phyloP scores from a whole-genome alignment of 208 protist genomes.

The Wallacemonas collosoma region DNA sequence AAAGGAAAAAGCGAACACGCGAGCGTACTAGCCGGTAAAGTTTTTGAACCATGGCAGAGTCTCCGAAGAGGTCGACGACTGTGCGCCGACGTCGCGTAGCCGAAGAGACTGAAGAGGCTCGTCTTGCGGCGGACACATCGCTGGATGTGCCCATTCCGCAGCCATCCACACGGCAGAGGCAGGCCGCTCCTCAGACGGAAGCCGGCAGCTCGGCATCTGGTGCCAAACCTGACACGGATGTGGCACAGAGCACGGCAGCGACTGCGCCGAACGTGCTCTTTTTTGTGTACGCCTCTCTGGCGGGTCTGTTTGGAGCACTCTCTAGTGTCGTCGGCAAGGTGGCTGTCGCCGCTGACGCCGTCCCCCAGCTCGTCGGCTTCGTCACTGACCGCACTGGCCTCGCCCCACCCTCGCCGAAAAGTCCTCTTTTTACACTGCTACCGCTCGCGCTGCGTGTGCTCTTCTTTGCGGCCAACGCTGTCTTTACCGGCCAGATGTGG shows the following conservation, averaged over 20 bases:
- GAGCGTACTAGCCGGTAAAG: too few species aligned
- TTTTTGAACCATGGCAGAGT: neutral
- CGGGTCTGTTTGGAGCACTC: slow-evolving; percentile 67
- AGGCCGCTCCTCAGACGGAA: neutral
- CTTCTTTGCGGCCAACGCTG: slow-evolving; percentile 54
- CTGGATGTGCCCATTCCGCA: slow-evolving; percentile 5
- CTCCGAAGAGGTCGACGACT: neutral
- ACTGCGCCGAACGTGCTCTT: slow-evolving; percentile 32
- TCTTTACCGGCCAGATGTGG: slow-evolving; percentile 87
- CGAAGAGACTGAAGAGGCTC: neutral
- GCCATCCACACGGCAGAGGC: neutral
- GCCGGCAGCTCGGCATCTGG: neutral
- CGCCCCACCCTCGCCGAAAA: neutral
- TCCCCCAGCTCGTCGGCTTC: slow-evolving; percentile 1
- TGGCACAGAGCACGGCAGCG: neutral
- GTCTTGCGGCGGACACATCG: neutral
- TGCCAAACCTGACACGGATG: neutral
- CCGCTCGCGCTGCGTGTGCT: slow-evolving; percentile 32
- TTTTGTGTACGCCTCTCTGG: slow-evolving; percentile 68
- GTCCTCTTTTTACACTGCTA: slow-evolving; percentile 7
- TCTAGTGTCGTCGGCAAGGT: slow-evolving; percentile 79
- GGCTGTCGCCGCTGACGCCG: slow-evolving; percentile 38
- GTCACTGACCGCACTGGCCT: neutral
- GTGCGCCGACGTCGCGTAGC: neutral
- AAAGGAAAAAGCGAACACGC: too few species aligned